phyloP scores from a whole-genome alignment of 345 rosid species.

The Litchi chinensis region DNA sequence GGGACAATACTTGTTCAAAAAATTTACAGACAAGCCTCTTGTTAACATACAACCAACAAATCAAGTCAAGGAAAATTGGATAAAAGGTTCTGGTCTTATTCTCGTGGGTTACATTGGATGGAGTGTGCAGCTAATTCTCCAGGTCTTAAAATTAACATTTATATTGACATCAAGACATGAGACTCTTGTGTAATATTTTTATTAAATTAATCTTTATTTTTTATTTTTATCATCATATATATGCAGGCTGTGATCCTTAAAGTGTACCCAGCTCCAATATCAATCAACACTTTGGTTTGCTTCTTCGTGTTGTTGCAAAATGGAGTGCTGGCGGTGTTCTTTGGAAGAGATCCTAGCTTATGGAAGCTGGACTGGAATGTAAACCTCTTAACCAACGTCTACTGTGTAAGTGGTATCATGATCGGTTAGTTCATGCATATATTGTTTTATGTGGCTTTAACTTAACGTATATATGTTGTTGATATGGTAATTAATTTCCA shows the following conservation, averaged over 20 bases:
- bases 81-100: slow-evolving; percentile 49
- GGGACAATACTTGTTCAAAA: slow-evolving; percentile 36
- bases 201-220: not conserved
- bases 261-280: slow-evolving; percentile 40
- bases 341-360: slow-evolving; percentile 31
- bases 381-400: slow-evolving; percentile 44
- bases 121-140: slow-evolving; percentile 49
- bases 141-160: slow-evolving; percentile 18
- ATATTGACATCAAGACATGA: too few relatives aligned
- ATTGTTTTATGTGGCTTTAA: not conserved
- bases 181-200: not conserved
- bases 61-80: slow-evolving; percentile 34
- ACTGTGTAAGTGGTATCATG: slow-evolving; percentile 27
- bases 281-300: slow-evolving; percentile 47
- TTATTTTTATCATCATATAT: not conserved
- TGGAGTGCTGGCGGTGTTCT: slow-evolving; percentile 36
- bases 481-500: slow-evolving; percentile 1
- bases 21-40: slow-evolving; percentile 38
- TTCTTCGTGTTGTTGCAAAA: slow-evolving; percentile 50
- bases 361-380: slow-evolving; percentile 49
- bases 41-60: slow-evolving; percentile 26
- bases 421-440: not conserved
- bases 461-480: not conserved
- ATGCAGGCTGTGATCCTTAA: slow-evolving; percentile 33
- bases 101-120: slow-evolving; percentile 44